A percentile compares a stretch with the other conserved stretches of the same genome.
Conservation (phyloP, 371 early-diverging fungal species). For the Lichtheimia ornata region DNA sequence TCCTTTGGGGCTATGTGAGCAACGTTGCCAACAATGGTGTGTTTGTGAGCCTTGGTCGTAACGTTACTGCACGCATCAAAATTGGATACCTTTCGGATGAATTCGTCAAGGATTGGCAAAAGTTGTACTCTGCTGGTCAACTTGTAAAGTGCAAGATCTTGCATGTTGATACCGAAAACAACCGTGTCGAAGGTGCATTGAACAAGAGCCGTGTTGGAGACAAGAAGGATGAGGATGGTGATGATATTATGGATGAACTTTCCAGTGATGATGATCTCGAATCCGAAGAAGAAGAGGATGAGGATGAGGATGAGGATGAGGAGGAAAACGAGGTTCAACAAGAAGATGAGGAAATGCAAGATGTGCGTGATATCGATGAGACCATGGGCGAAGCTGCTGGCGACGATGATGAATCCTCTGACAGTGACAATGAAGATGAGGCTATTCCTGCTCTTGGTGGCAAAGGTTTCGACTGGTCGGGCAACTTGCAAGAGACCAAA, state of each 20-base stretch:
- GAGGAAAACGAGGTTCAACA: slow-evolving; percentile 41
- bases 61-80: slow-evolving; percentile 76
- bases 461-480: slow-evolving; percentile 67
- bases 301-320: slow-evolving; percentile 29
- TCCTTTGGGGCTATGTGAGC: slow-evolving; percentile 77
- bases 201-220: slow-evolving; percentile 42
- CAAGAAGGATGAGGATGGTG: slow-evolving; percentile 35
- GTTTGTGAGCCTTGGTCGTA: slow-evolving; percentile 72
- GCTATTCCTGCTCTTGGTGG: slow-evolving; percentile 33
- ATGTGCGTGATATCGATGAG: slow-evolving; percentile 26
- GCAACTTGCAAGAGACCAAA: slow-evolving; percentile 34
- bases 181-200: slow-evolving; percentile 65
- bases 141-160: slow-evolving; percentile 75
- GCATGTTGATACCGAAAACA: slow-evolving; percentile 57
- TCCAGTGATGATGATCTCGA: slow-evolving; percentile 30
- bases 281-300: slow-evolving; percentile 34
- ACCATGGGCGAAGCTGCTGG: slow-evolving; percentile 37
- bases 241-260: slow-evolving; percentile 37
- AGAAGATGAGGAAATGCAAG: slow-evolving; percentile 26
- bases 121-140: slow-evolving; percentile 70
- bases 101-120: slow-evolving; percentile 82
- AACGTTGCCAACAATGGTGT: slow-evolving; percentile 73
- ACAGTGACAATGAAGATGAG: slow-evolving; percentile 53
- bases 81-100: slow-evolving; percentile 88
- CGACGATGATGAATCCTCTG: slow-evolving; percentile 54